phyloP scores from a whole-genome alignment of 2,329 filamentous ascomycete genomes.

The Aureobasidium zeae region DNA sequence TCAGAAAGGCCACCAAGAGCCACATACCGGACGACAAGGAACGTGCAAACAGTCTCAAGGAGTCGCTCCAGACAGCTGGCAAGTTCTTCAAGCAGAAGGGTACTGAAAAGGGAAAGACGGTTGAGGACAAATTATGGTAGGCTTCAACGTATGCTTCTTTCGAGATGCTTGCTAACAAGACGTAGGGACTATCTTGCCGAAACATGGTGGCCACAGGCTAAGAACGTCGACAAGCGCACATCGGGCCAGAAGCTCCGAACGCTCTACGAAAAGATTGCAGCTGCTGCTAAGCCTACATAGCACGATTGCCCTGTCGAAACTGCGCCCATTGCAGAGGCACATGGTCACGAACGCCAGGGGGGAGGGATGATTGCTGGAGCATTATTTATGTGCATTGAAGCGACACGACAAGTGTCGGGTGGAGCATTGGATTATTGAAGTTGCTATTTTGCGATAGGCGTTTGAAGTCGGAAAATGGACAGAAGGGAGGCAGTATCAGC shows the following conservation, averaged over 20 bases:
- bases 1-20: slow-evolving; percentile 53
- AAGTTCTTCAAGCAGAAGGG: slow-evolving; percentile 48
- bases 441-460: slow-evolving; percentile 12
- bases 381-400: slow-evolving; percentile 7
- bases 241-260: slow-evolving; percentile 29
- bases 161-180: slow-evolving; percentile 10
- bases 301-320: neutral
- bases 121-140: slow-evolving; percentile 28
- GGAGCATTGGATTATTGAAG: slow-evolving; percentile 13
- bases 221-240: slow-evolving; percentile 24
- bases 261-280: slow-evolving; percentile 30
- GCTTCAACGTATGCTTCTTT: neutral
- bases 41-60: slow-evolving; percentile 52
- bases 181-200: slow-evolving; percentile 26
- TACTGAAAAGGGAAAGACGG: slow-evolving; percentile 19
- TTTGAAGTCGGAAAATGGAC: slow-evolving; percentile 4
- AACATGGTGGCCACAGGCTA: slow-evolving; percentile 31
- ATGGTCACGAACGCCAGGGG: neutral
- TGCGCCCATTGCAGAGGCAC: neutral
- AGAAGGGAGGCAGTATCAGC: slow-evolving; percentile 9
- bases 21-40: slow-evolving; percentile 54
- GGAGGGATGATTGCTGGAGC: slow-evolving; percentile 1
- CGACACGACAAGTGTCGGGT: slow-evolving; percentile 4
- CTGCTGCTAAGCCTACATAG: slow-evolving; percentile 5
- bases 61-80: slow-evolving; percentile 53